Conservation (phyloP, 2,329 filamentous ascomycete species). For the Colletotrichum theobromicola region DNA sequence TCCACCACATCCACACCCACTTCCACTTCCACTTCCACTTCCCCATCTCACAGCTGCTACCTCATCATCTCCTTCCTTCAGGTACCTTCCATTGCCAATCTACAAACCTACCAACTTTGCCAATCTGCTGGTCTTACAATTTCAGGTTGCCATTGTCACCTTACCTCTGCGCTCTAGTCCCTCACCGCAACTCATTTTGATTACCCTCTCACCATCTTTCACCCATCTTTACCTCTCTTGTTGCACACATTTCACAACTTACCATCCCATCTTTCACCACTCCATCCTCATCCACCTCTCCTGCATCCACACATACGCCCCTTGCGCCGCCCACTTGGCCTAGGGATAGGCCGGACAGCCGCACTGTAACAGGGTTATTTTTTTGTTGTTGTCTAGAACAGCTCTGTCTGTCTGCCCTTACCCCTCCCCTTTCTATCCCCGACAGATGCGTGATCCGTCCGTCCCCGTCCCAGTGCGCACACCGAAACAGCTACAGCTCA, state of each 20-base stretch:
- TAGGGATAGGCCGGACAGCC: background rate
- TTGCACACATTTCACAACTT: background rate
- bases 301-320: background rate
- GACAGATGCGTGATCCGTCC: conserved; percentile 38
- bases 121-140: background rate
- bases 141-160: background rate
- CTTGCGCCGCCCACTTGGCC: background rate
- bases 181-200: background rate
- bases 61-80: background rate
- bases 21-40: background rate
- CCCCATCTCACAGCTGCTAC: background rate
- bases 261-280: background rate
- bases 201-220: background rate
- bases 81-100: background rate
- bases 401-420: conserved; percentile 30
- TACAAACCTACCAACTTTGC: background rate
- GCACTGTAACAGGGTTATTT: background rate
- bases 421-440: conserved; percentile 29
- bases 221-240: background rate
- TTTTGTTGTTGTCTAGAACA: background rate
- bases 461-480: conserved; percentile 27
- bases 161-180: background rate
- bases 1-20: background rate
- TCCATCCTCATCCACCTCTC: background rate
- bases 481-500: conserved; percentile 30